phyloP scores from a whole-genome alignment of 306 rosid genomes.

The Cucurbita moschata region DNA sequence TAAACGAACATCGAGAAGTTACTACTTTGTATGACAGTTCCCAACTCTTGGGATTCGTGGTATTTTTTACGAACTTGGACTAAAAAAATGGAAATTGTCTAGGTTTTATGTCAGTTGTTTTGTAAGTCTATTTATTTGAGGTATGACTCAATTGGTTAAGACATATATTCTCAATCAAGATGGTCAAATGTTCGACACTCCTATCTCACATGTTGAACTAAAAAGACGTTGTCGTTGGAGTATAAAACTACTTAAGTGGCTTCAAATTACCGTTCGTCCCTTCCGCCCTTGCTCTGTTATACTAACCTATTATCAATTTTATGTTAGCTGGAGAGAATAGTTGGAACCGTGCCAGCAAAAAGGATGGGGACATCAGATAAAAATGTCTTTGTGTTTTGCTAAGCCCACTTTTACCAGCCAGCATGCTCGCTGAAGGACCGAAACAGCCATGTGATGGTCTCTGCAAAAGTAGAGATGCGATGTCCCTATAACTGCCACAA shows the following conservation, averaged over 20 bases:
- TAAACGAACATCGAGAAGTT: background rate
- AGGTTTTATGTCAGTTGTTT: background rate
- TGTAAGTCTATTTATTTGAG: background rate
- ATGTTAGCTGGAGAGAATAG: constrained; percentile 38
- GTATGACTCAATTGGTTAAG: background rate
- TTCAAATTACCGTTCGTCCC: background rate
- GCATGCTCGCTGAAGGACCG: background rate
- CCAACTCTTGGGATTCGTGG: background rate
- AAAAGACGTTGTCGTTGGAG: background rate
- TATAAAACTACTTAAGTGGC: background rate
- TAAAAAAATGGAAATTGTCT: background rate
- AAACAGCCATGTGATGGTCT: background rate
- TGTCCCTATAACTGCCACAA: background rate
- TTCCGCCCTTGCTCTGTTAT: background rate
- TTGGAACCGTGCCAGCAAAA: constrained; percentile 34
- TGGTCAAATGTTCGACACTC: background rate
- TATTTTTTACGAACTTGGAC: background rate
- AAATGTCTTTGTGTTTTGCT: constrained; percentile 23
- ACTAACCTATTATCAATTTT: background rate
- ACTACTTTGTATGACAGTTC: background rate
- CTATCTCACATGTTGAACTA: background rate
- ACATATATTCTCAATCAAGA: background rate
- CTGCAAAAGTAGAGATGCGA: background rate
- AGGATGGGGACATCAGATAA: constrained; percentile 33
- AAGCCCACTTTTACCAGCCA: background rate